Evolutionary conservation across 2,329 filamentous ascomycete species (phyloP).

Genomic region (Exophiala sp.): DNA sequence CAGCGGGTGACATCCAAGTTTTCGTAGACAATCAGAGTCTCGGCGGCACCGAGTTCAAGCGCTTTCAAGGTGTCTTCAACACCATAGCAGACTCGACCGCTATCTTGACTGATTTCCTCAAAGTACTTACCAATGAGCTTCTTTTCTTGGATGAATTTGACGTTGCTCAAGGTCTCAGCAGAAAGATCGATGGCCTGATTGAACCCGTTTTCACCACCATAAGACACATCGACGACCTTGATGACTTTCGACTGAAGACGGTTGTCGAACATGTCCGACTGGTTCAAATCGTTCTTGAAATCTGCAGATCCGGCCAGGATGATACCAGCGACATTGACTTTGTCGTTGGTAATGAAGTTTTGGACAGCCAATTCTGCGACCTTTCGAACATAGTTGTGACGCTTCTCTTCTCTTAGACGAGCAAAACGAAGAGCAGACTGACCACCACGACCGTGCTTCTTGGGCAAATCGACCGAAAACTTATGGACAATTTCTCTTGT

Average conservation of each 20-base stretch:
- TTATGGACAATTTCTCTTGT: conserved; percentile 96
- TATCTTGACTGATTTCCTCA: conserved; percentile 97
- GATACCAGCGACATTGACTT: conserved; percentile 93
- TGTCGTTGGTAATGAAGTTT: conserved; percentile 98
- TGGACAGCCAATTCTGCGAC: conserved; percentile 96
- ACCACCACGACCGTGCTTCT: conserved; percentile 99
- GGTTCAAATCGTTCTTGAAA: conserved; percentile 99
- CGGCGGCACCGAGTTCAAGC: conserved; percentile 88
- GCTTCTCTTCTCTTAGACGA: conserved; percentile 98
- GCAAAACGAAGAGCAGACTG: conserved; percentile 99
- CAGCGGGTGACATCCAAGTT: conserved; percentile 94
- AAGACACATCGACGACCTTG: conserved; percentile 98
- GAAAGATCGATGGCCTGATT: conserved; percentile 98
- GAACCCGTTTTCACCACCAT: conserved; percentile 98
- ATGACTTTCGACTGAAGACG: conserved; percentile 93
- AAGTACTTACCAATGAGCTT: conserved; percentile 99
- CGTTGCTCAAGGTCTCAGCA: conserved; percentile 92
- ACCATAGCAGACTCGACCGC: conserved; percentile 94
- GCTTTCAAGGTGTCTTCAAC: conserved; percentile 97
- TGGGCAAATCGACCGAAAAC: conserved; percentile 96
- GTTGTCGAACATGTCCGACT: conserved; percentile 93
- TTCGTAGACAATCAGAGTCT: conserved; percentile 94
- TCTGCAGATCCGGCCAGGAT: conserved; percentile 96
- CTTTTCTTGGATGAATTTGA: conserved; percentile 99
- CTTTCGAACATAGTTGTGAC: conserved; percentile 99